phyloP scores from a whole-genome alignment of 1,284 basidiomycete species.

The Inonotus hispidus region DNA sequence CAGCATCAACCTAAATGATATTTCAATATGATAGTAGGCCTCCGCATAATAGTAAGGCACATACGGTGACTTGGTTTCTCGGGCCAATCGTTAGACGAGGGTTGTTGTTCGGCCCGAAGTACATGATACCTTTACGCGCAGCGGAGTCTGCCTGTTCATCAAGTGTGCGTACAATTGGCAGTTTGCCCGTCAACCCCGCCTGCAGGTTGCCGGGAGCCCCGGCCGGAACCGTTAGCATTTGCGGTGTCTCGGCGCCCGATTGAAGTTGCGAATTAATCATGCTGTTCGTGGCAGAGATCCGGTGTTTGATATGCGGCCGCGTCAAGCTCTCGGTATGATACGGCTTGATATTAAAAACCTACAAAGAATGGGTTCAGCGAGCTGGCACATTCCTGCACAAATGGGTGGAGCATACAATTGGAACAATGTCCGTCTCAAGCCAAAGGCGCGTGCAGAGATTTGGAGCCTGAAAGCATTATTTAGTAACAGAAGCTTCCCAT shows the following conservation, averaged over 20 bases:
- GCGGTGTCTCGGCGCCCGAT: constrained; percentile 69
- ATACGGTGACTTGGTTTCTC: constrained; percentile 68
- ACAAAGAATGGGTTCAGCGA: background rate
- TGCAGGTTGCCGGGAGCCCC: constrained; percentile 38
- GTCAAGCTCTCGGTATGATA: constrained; percentile 74
- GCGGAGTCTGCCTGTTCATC: constrained; percentile 82
- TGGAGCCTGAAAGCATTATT: constrained; percentile 41
- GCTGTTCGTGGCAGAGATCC: constrained; percentile 62
- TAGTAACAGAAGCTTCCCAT: background rate
- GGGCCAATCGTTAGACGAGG: constrained; percentile 73
- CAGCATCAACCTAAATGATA: constrained; percentile 50
- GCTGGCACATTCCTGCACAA: background rate
- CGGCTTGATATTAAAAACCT: constrained; percentile 72
- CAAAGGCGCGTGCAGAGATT: constrained; percentile 74
- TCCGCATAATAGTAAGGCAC: background rate
- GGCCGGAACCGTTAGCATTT: constrained; percentile 50
- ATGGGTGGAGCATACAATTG: constrained; percentile 39
- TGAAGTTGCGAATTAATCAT: constrained; percentile 51
- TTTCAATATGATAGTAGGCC: background rate
- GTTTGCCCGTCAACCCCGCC: constrained; percentile 43
- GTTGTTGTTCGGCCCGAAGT: constrained; percentile 75
- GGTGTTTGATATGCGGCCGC: constrained; percentile 69
- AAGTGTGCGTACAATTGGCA: constrained; percentile 69
- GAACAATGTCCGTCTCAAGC: constrained; percentile 71
- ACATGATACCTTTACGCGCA: constrained; percentile 75